Base-by-base conservation (phyloP, 352 stramenopile genomes). In the Globisporangium splendens region DNA sequence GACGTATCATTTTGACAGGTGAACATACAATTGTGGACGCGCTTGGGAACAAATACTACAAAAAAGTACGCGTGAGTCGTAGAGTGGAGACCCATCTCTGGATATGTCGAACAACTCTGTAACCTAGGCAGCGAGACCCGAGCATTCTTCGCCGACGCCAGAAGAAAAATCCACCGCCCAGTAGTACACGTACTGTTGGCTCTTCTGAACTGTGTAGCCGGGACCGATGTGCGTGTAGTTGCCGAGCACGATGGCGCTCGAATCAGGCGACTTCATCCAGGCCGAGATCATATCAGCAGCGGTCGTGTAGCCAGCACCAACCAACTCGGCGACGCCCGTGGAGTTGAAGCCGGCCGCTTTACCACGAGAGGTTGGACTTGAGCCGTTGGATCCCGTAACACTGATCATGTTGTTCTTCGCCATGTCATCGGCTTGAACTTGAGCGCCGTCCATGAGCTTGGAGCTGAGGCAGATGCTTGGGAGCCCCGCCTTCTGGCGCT, bases 211-310 rank as follows among this genome's bases (percentile, higher is more conserved):
- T 1, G 62, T 56, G 62, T 63, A 69, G 33, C 65, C 69, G 7
- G 59, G 61, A 14, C 69, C 69, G 33, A 76, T 49, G 56, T 68
- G 69, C 28, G 60, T 65, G 62, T 66, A 68, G 44, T 76, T 59
- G 20, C 65, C 62, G 31, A 76, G 56, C 24, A 76, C 4, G 48
- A 60, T 65, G 22, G 11, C 44, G 21, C 59, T 54, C n/a, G 59
- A 49, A n/a, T 46, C 44, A 8, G 28, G 22, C n/a, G 51, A 50
- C 44, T 44, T 62, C 54, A 75, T 52, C 68, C 68, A 75, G 56
- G 66, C 50, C 11, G 51, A 43, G 28, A 75, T 42, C 8, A 69
- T 52, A 24, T 66, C 53, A 1, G 33, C 48, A 1, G 61, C 49
- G 33, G 60, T 64, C 3, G 28, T 18, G 65, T 70, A 75, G 15